These are phyloP conservation scores for Metschnikowia kunwiensis DNA, from an alignment of 805 yeast genomes.

Conservation along the genomic window DNA sequence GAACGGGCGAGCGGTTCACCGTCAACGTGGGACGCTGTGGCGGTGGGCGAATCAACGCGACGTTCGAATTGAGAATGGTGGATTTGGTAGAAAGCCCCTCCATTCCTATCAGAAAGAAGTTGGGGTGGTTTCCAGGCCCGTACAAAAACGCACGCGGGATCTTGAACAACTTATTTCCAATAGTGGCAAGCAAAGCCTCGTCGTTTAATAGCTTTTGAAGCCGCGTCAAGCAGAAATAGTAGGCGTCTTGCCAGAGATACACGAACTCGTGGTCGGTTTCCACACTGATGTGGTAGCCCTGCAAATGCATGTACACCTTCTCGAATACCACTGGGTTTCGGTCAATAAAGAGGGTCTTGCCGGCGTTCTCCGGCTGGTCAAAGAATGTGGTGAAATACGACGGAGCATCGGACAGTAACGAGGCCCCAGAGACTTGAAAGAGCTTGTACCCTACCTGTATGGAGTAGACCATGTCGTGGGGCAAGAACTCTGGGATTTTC, in stretches of 20 bases:
- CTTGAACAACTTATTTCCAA: conserved; percentile 61
- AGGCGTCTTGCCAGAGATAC: conserved; percentile 64
- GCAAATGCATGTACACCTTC: conserved; percentile 66
- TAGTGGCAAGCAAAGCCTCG: conserved; percentile 53
- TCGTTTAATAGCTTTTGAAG: conserved; percentile 47
- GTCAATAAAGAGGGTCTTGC: conserved; percentile 59
- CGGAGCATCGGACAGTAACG: conserved; percentile 82
- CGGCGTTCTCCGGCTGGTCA: conserved; percentile 34
- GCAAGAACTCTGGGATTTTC: conserved; percentile 51
- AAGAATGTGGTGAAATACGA: conserved; percentile 82
- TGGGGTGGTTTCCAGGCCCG: conserved; percentile 69
- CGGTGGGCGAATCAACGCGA: conserved; percentile 69
- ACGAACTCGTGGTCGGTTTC: conserved; percentile 58
- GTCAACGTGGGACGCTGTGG: conserved; percentile 60
- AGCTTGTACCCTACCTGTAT: conserved; percentile 65
- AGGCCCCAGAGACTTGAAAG: conserved; percentile 75
- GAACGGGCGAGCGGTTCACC: conserved; percentile 47
- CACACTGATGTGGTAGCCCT: conserved; percentile 72
- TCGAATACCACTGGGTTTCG: conserved; percentile 69
- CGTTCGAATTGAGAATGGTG: conserved; percentile 30
- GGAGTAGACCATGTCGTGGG: conserved; percentile 65
- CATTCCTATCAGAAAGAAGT: conserved; percentile 66
- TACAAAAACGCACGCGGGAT: conserved; percentile 54
- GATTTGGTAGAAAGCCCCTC: conserved; percentile 52
- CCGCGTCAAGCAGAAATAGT: conserved; percentile 63